These are phyloP conservation scores for Stropharia rugosoannulata DNA, from an alignment of 768 basidiomycete genomes.

Conservation along the genomic window DNA sequence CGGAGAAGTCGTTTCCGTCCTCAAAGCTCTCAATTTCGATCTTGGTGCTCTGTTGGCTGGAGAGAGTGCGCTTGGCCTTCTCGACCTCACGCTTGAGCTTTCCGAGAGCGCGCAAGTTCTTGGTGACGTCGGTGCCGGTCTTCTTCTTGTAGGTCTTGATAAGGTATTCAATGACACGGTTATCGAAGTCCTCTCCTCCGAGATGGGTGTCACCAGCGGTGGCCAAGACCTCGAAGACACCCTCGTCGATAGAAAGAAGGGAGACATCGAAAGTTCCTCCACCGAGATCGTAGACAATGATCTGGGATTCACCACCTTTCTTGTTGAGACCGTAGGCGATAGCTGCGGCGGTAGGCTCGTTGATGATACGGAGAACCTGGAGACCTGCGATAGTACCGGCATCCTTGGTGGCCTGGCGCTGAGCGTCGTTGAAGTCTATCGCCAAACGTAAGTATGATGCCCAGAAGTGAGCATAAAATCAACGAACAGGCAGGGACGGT, in stretches of 20 bases:
- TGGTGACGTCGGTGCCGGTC: conserved; percentile 80
- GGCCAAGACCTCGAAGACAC: conserved; percentile 87
- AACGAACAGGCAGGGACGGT: conserved; percentile 90
- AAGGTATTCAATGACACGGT: conserved; percentile 88
- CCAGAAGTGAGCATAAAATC: not conserved
- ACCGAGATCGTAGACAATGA: conserved; percentile 98
- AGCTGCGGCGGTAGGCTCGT: conserved; percentile 96
- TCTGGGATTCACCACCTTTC: conserved; percentile 90
- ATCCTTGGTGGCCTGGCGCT: conserved; percentile 98
- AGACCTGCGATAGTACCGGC: conserved; percentile 95
- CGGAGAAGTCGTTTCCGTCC: conserved; percentile 95
- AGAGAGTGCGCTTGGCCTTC: conserved; percentile 93
- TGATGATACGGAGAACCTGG: conserved; percentile 94
- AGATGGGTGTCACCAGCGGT: conserved; percentile 95
- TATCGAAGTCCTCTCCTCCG: conserved; percentile 95
- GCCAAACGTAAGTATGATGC: not conserved
- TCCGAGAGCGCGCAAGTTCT: conserved; percentile 81
- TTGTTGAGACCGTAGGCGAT: conserved; percentile 99
- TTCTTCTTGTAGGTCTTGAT: conserved; percentile 91
- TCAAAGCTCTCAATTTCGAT: conserved; percentile 97
- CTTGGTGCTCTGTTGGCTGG: conserved; percentile 84
- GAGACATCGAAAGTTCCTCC: conserved; percentile 99
- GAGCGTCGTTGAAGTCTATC: conserved; percentile 95
- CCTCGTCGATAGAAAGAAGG: conserved; percentile 91
- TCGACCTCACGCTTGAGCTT: conserved; percentile 94